Evolutionary conservation across 306 rosid genomes (phyloP), one percentile per base, ranked within the genome.

Genomic region (Luffa acutangula): DNA sequence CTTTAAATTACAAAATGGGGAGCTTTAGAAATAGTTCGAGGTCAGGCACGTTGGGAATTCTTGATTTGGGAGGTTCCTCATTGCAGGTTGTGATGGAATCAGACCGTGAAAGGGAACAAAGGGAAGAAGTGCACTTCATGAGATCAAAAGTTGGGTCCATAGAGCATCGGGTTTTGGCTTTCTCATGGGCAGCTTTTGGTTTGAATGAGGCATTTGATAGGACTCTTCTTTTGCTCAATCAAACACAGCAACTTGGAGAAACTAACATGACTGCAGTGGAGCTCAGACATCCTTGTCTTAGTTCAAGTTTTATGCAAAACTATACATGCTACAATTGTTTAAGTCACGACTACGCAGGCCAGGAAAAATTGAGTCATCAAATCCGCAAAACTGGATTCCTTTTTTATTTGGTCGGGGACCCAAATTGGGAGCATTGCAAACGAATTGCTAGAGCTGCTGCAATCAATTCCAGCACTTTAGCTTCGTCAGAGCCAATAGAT

Each of bases 11-110:
- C 46, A 90, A 86, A 86, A 88, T 89, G 92, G 93, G 88, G 37
- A 81, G 81, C 37, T 87, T 91, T 75, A 60, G 49, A 83, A 80
- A 51, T 77, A 59, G 81, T 81, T 76, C 81, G 5, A 70, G 81
- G 65, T 65, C 85, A 25, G 85, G 91, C 34, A 86, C 90, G 65
- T 88, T 87, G 87, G 98, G 96, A 51, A 87, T 93, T 82, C 86
- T 90, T 73, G 98, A 91, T 88, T 82, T 93, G 84, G 97, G 97
- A 77, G 96, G 97, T 67, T 93, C 98, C 3, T 93, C 98, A 0
- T 85, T 93, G 90, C 93, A 93, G 86, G 83, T 90, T 67, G 92
- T 89, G 78, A 82, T 85, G 84, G 91, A 92, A 87, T 66, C 75
- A 33, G 91, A 82, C 80, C 78, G 21, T 54, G 71, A 75, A 4